Evolutionary conservation across 441 rosid genomes (phyloP).

Genomic region (Iberis amara): DNA sequence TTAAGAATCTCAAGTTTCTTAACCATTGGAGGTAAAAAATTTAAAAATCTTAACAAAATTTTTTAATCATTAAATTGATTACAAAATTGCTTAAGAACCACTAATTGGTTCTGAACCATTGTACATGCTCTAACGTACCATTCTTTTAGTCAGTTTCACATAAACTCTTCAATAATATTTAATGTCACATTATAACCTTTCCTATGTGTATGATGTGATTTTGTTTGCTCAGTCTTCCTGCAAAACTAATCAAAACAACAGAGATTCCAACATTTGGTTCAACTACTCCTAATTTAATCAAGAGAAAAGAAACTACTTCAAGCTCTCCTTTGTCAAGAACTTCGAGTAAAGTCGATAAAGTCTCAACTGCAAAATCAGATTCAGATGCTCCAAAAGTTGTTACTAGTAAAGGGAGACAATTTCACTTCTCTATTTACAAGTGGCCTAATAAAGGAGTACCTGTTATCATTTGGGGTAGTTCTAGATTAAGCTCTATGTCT

Average conservation of each 20-base stretch:
- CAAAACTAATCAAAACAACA: slow-evolving; percentile 44
- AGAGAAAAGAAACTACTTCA: slow-evolving; percentile 39
- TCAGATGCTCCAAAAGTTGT: slow-evolving; percentile 29
- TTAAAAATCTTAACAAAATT: too few species aligned
- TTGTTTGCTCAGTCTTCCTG: slow-evolving; percentile 53
- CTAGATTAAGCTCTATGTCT: slow-evolving; percentile 39
- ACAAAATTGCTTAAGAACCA: too few species aligned
- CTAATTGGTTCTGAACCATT: too few species aligned
- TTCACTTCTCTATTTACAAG: slow-evolving; percentile 91
- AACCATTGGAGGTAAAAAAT: too few species aligned
- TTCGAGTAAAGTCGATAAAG: slow-evolving; percentile 37
- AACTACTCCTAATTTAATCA: slow-evolving; percentile 31
- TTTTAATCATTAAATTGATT: too few species aligned
- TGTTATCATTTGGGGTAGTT: slow-evolving; percentile 37
- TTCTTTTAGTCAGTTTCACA: too few species aligned
- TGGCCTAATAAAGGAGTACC: slow-evolving; percentile 85
- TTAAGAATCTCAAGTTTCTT: too few species aligned
- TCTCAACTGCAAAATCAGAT: slow-evolving; percentile 28
- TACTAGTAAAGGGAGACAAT: slow-evolving; percentile 33
- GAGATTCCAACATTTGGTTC: slow-evolving; percentile 66
- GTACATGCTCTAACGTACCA: too few species aligned
- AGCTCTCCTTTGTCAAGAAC: slow-evolving; percentile 46
- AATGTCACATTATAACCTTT: too few species aligned
- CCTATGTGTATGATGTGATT: not conserved
- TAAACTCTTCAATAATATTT: too few species aligned